phyloP scores from a whole-genome alignment of 345 rosid species.

The Eutrema yunnanense region DNA sequence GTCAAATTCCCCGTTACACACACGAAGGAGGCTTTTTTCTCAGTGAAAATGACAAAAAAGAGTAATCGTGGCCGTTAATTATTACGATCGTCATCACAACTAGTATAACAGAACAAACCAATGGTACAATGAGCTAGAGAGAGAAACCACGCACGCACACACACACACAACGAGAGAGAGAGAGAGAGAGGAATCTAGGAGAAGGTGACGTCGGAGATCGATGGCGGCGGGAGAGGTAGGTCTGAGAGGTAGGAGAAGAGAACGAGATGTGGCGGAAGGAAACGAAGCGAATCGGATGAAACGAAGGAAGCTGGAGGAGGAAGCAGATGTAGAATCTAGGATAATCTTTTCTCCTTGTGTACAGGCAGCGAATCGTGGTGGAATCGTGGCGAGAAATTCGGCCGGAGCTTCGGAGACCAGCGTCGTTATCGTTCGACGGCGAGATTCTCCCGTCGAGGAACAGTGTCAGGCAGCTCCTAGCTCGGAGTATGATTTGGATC shows the following conservation, averaged over 20 bases:
- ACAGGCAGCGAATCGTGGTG: conserved; percentile 15
- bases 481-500: background rate
- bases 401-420: conserved; percentile 23
- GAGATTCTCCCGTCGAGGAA: conserved; percentile 16
- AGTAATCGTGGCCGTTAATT: conserved; percentile 14
- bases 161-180: background rate
- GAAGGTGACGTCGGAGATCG: conserved; percentile 16
- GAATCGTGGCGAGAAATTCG: conserved; percentile 2
- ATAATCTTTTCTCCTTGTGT: conserved; percentile 15
- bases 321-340: conserved; percentile 17
- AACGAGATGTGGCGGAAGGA: conserved; percentile 6
- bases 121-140: background rate
- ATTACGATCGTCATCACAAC: background rate
- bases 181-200: background rate
- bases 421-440: conserved; percentile 11
- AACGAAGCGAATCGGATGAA: conserved; percentile 13
- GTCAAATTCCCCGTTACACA: conserved; percentile 29
- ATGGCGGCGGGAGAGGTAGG: conserved; percentile 20
- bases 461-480: background rate
- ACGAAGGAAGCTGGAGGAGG: conserved; percentile 21
- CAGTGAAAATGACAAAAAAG: conserved; percentile 4
- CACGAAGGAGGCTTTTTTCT: conserved; percentile 6
- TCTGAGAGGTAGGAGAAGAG: conserved; percentile 17
- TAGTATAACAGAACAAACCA: conserved; percentile 11
- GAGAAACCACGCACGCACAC: background rate